A percentile compares a stretch with the other conserved stretches of the same genome.
Evolutionary conservation across 2,329 filamentous ascomycete genomes (phyloP).

Genomic region (Trichoderma atrobrunneum): DNA sequence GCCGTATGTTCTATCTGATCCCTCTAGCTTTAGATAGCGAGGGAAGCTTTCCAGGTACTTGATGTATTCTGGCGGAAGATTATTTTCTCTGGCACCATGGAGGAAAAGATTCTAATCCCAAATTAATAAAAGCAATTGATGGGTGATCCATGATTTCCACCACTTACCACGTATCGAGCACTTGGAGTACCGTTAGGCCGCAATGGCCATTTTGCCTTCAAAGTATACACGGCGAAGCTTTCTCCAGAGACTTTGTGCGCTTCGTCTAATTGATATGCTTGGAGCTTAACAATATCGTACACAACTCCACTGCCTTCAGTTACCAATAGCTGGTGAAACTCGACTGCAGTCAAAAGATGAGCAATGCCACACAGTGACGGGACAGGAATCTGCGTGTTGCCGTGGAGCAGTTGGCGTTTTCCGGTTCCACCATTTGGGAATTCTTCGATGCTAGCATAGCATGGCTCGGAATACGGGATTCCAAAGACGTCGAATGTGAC

Average conservation of each 20-base stretch:
- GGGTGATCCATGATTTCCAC: background rate
- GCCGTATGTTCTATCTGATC: constrained; percentile 1
- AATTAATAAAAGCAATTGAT: background rate
- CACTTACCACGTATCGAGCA: constrained; percentile 14
- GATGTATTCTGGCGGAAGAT: constrained; percentile 2
- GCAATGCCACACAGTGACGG: constrained; percentile 14
- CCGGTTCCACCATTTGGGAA: background rate
- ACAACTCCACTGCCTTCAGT: constrained; percentile 17
- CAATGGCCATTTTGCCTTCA: constrained; percentile 17
- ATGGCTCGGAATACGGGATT: constrained; percentile 17
- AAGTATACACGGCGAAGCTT: background rate
- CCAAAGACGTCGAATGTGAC: constrained; percentile 19
- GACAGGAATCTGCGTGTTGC: background rate
- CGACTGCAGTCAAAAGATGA: constrained; percentile 5
- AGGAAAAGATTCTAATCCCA: background rate
- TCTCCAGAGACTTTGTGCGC: background rate
- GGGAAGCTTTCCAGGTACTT: constrained; percentile 11
- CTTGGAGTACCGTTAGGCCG: constrained; percentile 16
- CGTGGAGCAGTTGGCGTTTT: background rate
- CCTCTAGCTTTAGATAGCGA: background rate
- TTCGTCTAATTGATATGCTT: background rate
- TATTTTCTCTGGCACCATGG: background rate
- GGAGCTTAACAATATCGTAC: constrained; percentile 10
- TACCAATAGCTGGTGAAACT: constrained; percentile 10
- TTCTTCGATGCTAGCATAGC: constrained; percentile 15